Evolutionary conservation across 345 rosid species (phyloP).

Genomic region (Crucihimalaya himalaica): DNA sequence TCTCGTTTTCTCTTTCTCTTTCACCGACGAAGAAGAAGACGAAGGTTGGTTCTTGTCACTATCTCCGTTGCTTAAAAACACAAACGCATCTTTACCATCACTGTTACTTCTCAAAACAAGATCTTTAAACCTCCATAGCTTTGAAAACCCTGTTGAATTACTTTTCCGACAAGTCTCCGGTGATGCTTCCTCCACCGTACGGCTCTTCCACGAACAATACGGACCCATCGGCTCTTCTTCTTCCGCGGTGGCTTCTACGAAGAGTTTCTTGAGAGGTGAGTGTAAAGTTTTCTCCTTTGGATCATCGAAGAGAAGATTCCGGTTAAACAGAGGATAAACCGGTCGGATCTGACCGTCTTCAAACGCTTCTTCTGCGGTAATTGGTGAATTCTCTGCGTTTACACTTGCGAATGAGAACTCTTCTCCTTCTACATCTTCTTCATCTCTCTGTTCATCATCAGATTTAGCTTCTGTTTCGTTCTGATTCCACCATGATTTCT

Average conservation of each 20-base stretch:
- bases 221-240: slow-evolving; percentile 50
- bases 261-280: slow-evolving; percentile 55
- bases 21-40: slow-evolving; percentile 6
- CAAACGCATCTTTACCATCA: slow-evolving; percentile 55
- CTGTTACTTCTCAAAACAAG: slow-evolving; percentile 54
- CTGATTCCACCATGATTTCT: slow-evolving; percentile 13
- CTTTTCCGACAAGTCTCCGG: slow-evolving; percentile 58
- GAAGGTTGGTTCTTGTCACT: slow-evolving; percentile 5
- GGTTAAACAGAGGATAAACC: slow-evolving; percentile 49
- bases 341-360: slow-evolving; percentile 60
- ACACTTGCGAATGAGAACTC: slow-evolving; percentile 55
- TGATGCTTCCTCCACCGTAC: slow-evolving; percentile 33
- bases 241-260: slow-evolving; percentile 40
- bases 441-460: slow-evolving; percentile 2
- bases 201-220: slow-evolving; percentile 45
- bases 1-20: background rate
- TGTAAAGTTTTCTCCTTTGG: slow-evolving; percentile 19
- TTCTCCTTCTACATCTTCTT: slow-evolving; percentile 38
- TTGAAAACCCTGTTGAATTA: slow-evolving; percentile 58
- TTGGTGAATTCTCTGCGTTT: slow-evolving; percentile 43
- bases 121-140: slow-evolving; percentile 67
- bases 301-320: slow-evolving; percentile 24
- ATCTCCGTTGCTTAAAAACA: slow-evolving; percentile 39
- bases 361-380: slow-evolving; percentile 54
- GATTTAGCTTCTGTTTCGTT: background rate